Evolutionary conservation across 106 monocot species (phyloP).

Genomic region (Dioscorea dumetorum): DNA sequence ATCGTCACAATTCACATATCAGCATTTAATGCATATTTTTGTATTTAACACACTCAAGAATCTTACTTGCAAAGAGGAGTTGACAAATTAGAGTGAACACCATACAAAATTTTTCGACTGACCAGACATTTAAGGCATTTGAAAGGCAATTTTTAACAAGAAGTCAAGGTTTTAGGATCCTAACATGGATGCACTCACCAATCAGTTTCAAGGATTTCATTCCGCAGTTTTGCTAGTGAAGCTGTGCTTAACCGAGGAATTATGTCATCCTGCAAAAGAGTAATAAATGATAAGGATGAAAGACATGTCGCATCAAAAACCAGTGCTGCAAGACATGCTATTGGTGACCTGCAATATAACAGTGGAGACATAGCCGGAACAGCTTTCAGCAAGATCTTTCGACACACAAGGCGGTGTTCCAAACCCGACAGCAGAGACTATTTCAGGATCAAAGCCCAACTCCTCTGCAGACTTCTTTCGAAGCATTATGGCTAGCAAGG

Average conservation of each 20-base stretch:
- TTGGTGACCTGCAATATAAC: constrained; percentile 73
- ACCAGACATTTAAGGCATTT: too few species aligned
- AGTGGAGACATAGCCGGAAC: constrained; percentile 80
- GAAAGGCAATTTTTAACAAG: too few species aligned
- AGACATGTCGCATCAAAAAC: not conserved
- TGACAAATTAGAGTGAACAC: too few species aligned
- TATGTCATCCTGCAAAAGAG: constrained; percentile 77
- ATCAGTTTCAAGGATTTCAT: constrained; percentile 89
- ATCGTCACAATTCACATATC: too few species aligned
- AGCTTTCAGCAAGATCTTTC: constrained; percentile 70
- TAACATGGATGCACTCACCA: constrained; percentile 36
- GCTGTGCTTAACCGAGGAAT: constrained; percentile 84
- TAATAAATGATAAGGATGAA: not conserved
- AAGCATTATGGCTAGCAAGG: constrained; percentile 88
- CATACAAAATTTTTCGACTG: too few species aligned
- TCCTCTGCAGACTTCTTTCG: constrained; percentile 65
- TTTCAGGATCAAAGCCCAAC: constrained; percentile 80
- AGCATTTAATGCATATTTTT: too few species aligned
- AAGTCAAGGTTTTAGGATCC: too few species aligned
- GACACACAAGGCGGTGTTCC: constrained; percentile 93
- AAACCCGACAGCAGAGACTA: constrained; percentile 87
- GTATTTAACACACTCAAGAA: too few species aligned
- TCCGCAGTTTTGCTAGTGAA: constrained; percentile 73
- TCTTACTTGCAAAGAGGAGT: too few species aligned
- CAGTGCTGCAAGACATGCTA: not conserved